Conservation (phyloP, 768 basidiomycete genomes). For the Trametes cinnabarina region DNA sequence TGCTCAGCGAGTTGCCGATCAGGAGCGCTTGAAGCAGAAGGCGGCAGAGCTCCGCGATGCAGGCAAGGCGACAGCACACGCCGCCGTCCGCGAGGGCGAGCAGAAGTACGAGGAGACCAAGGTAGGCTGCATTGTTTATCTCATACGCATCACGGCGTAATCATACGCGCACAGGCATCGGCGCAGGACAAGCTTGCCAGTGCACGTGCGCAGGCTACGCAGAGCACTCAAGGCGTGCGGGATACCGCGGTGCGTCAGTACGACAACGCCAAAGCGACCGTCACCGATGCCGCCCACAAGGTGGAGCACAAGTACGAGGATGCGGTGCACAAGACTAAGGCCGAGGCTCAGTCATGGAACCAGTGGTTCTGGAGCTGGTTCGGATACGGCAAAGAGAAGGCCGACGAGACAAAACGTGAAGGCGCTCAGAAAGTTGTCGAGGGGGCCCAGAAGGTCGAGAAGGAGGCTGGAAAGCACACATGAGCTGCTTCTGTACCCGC, state of each 20-base stretch:
- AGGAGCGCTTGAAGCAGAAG: conserved; percentile 33
- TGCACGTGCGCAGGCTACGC: conserved; percentile 28
- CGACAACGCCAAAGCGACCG: conserved; percentile 17
- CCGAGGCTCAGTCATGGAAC: conserved; percentile 32
- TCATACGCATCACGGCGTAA: background rate
- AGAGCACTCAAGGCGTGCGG: conserved; percentile 27
- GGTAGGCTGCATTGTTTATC: conserved; percentile 25
- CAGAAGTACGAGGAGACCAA: conserved; percentile 35
- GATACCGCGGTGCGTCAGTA: conserved; percentile 27
- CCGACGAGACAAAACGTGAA: conserved; percentile 30
- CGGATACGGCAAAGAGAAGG: conserved; percentile 38
- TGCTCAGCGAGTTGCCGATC: conserved; percentile 28
- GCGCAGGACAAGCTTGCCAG: conserved; percentile 29
- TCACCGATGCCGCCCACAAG: conserved; percentile 29
- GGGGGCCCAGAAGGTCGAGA: conserved; percentile 31
- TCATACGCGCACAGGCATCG: conserved; percentile 11
- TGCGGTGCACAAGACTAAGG: conserved; percentile 29
- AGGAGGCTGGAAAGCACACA: conserved; percentile 29
- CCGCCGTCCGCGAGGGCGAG: conserved; percentile 30
- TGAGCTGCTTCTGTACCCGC: conserved; percentile 7
- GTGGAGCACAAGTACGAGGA: conserved; percentile 32
- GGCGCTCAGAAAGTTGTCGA: conserved; percentile 29
- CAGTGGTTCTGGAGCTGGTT: conserved; percentile 37
- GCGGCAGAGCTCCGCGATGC: conserved; percentile 31
- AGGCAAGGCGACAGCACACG: conserved; percentile 32